Conservation (phyloP, 305 asterid species). For the Euphrasia arctica region DNA sequence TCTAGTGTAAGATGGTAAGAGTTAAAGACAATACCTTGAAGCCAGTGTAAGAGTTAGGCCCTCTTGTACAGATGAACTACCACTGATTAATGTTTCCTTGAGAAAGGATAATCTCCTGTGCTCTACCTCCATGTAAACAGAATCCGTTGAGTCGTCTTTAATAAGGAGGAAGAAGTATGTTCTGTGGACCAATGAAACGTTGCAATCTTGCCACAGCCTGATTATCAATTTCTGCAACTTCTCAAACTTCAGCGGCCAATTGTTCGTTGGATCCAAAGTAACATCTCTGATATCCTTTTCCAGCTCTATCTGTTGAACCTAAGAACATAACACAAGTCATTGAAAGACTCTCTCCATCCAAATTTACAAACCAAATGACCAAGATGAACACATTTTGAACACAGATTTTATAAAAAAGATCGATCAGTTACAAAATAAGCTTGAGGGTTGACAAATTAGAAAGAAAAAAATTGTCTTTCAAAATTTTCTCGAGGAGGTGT, state of each 20-base stretch:
- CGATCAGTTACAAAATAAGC: no score
- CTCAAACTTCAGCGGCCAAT: constrained; percentile 70
- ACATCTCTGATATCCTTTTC: constrained; percentile 43
- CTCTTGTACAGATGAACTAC: constrained; percentile 52
- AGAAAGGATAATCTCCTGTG: constrained; percentile 71
- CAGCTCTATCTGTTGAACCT: constrained; percentile 45
- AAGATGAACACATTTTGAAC: no score
- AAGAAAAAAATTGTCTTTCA: no score
- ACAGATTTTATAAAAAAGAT: no score
- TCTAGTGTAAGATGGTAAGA: neutral
- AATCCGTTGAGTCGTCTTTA: constrained; percentile 69
- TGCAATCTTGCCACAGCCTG: constrained; percentile 76
- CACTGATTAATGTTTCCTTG: constrained; percentile 55
- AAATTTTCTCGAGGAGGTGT: neutral
- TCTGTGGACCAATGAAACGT: constrained; percentile 74
- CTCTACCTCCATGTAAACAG: constrained; percentile 90
- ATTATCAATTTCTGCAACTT: constrained; percentile 56
- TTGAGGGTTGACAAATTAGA: no score
- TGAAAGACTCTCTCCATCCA: constrained; percentile 4
- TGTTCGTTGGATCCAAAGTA: constrained; percentile 41
- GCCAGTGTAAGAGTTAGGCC: constrained; percentile 59
- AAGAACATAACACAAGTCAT: constrained; percentile 5
- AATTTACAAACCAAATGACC: neutral
- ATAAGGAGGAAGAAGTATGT: constrained; percentile 85
- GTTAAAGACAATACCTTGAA: constrained; percentile 49